Evolutionary conservation across 768 basidiomycete genomes (phyloP).

Genomic region (Leccinellum rugosiceps): DNA sequence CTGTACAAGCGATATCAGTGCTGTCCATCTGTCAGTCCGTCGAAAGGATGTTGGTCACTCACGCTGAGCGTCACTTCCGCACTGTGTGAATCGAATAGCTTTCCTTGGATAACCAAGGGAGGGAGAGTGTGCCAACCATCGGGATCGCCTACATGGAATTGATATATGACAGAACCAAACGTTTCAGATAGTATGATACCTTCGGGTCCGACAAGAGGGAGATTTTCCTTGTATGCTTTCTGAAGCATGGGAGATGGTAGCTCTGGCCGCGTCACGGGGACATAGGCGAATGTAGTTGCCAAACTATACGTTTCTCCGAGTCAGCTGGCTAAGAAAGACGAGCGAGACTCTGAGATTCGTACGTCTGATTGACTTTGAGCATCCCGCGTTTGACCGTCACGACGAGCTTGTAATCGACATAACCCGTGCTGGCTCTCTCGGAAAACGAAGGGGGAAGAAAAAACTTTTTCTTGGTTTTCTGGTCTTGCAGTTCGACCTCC

Average conservation of each 20-base stretch:
- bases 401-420: conserved; percentile 53
- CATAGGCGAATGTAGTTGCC: conserved; percentile 31
- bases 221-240: conserved; percentile 35
- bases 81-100: conserved; percentile 31
- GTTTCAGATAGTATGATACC: conserved; percentile 4
- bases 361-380: conserved; percentile 52
- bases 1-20: conserved; percentile 25
- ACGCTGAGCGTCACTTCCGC: conserved; percentile 33
- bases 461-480: conserved; percentile 35
- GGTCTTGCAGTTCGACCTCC: conserved; percentile 39
- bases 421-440: conserved; percentile 52
- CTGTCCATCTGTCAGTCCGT: neutral
- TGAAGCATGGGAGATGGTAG: conserved; percentile 36
- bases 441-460: conserved; percentile 52
- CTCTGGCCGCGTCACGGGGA: conserved; percentile 33
- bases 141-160: conserved; percentile 29
- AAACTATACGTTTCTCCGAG: conserved; percentile 20
- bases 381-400: conserved; percentile 49
- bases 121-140: conserved; percentile 38
- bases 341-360: conserved; percentile 1
- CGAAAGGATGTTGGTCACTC: conserved; percentile 11
- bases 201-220: conserved; percentile 35
- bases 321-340: neutral
- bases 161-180: neutral
- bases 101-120: conserved; percentile 33